Evolutionary conservation across 805 yeast genomes (phyloP), one percentile per base, ranked within the genome.

Genomic region (Monosporozyma yasuniensis): DNA sequence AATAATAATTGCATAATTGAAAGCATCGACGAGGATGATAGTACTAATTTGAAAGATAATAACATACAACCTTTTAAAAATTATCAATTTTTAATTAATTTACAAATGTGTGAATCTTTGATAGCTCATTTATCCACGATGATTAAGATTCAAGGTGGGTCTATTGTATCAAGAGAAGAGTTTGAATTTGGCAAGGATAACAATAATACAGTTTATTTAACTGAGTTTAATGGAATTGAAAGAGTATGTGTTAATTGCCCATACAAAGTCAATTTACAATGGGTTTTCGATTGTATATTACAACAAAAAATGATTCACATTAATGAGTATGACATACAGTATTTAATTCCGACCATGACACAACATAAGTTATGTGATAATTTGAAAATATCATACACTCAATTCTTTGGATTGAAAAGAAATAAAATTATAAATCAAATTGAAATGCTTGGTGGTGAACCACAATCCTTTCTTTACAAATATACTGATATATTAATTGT

Each of bases 351-450:
- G 2, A 39, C 7, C 10, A 11, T 10, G 10, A 39, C 4, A 19
- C 42, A 39, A 21, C 21, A 11, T 21, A 21, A 39, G 11, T 3
- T 39, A 18, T 39, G 42, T 21, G 27, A 39, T 21, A n/a, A n/a
- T 7, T 21, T 21, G 42, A 21, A 39, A 39, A 39, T 39, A 11
- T 19, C 25, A 2, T 77, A 86, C 2, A 83, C 96, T 0, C 87
- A 88, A 58, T 89, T 86, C 60, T 77, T 84, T 18, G 96, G 96
- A 0, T 91, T 85, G 58, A 85, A 95, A 1, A 70, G 98, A 42
- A 68, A 71, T 37, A 90, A 87, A 56, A 66, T 93, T 32, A 78
- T 81, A 46, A 72, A 72, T 42, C 69, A 93, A 14, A 78, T 84
- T 3, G 71, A 72, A 18, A 72, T 83, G 0, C 63, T 87, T 58